These are phyloP conservation scores for Yamadazyma siamensis DNA, from an alignment of 1,139 yeast genomes.

Conservation along the genomic window DNA sequence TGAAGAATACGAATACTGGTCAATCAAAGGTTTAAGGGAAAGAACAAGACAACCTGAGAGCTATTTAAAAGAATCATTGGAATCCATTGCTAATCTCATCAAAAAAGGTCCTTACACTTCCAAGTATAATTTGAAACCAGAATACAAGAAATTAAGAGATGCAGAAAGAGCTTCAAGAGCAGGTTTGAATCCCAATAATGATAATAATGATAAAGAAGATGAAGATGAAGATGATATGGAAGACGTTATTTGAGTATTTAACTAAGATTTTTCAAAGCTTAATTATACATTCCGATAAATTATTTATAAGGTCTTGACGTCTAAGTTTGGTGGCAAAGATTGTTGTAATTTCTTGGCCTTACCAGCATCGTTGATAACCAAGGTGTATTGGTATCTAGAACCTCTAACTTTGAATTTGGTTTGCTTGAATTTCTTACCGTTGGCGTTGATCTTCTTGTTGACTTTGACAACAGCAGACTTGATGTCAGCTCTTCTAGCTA, in stretches of 20 bases:
- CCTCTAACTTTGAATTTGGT: conserved; percentile 99
- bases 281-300: conserved; percentile 14
- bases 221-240: conserved; percentile 49
- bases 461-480: conserved; percentile 86
- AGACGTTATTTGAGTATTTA: conserved; percentile 23
- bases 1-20: conserved; percentile 96
- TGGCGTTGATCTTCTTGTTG: conserved; percentile 81
- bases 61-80: conserved; percentile 85
- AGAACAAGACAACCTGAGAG: conserved; percentile 95
- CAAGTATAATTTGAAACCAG: conserved; percentile 86
- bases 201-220: conserved; percentile 45
- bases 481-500: conserved; percentile 97
- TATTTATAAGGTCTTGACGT: conserved; percentile 63
- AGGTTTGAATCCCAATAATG: conserved; percentile 41
- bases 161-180: conserved; percentile 69
- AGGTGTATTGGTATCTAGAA: conserved; percentile 89
- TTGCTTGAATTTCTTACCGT: conserved; percentile 85
- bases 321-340: conserved; percentile 95
- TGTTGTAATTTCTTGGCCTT: conserved; percentile 98
- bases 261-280: conserved; percentile 1
- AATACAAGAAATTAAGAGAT: conserved; percentile 77
- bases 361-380: conserved; percentile 92
- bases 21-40: conserved; percentile 89
- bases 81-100: conserved; percentile 82
- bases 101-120: conserved; percentile 96